phyloP scores from a whole-genome alignment of 2,329 filamentous ascomycete species.

The Falciphora oryzae region DNA sequence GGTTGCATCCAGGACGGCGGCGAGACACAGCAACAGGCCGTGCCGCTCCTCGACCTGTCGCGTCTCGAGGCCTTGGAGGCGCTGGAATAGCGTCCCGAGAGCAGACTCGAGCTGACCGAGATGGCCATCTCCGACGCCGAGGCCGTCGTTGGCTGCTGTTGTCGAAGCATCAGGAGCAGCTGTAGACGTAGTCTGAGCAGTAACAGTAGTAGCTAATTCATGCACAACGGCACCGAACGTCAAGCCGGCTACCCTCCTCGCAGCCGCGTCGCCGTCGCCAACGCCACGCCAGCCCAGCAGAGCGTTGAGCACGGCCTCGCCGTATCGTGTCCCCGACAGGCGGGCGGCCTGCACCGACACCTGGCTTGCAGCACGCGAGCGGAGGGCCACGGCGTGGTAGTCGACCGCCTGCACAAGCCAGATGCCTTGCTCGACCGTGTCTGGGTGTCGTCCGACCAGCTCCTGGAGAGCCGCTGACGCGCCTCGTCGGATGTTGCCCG shows the following conservation, averaged over 20 bases:
- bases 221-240: constrained; percentile 59
- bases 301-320: constrained; percentile 62
- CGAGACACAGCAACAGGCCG: constrained; percentile 58
- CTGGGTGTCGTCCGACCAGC: constrained; percentile 85
- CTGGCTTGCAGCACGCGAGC: constrained; percentile 72
- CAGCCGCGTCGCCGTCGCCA: constrained; percentile 68
- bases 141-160: too few relatives aligned
- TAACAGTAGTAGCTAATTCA: constrained; percentile 27
- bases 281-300: constrained; percentile 83
- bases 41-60: constrained; percentile 66
- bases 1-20: constrained; percentile 48
- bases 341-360: constrained; percentile 64
- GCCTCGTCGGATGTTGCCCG: constrained; percentile 88
- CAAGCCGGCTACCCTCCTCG: constrained; percentile 64
- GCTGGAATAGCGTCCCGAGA: constrained; percentile 36
- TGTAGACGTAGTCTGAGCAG: constrained; percentile 17
- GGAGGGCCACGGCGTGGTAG: constrained; percentile 87
- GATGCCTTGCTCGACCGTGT: constrained; percentile 77
- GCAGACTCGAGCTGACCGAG: constrained; percentile 26
- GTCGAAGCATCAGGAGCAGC: constrained; percentile 10
- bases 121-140: constrained; percentile 10
- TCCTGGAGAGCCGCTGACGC: constrained; percentile 93
- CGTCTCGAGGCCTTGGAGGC: constrained; percentile 40
- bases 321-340: constrained; percentile 60
- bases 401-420: constrained; percentile 83